These are phyloP conservation scores for Cryphonectria carpinicola DNA, from an alignment of 2,329 filamentous ascomycete species.

Conservation along the genomic window DNA sequence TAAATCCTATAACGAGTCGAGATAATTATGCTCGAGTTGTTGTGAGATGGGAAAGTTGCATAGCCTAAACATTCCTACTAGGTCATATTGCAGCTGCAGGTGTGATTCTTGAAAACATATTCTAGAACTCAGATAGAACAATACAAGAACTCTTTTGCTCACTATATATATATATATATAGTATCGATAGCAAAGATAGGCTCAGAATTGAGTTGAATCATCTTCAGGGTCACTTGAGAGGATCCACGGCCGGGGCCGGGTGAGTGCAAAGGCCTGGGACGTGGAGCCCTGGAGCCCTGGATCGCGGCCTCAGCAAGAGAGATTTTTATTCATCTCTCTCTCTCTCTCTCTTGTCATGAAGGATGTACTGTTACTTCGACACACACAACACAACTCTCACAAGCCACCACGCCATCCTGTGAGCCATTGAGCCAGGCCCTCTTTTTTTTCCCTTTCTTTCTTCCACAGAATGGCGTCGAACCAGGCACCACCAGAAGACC, in stretches of 20 bases:
- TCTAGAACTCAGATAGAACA: background rate
- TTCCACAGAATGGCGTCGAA: background rate
- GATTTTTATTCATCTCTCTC: no score
- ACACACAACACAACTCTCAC: background rate
- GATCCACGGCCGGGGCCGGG: background rate
- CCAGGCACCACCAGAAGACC: background rate
- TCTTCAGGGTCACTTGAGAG: background rate
- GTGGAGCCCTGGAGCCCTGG: background rate
- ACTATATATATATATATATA: background rate
- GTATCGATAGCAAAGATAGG: background rate
- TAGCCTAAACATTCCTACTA: no score
- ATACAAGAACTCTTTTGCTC: background rate
- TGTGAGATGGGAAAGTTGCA: background rate
- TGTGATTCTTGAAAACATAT: background rate
- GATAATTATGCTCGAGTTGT: background rate
- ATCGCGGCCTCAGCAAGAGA: background rate
- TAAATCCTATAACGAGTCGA: fast-evolving
- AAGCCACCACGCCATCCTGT: background rate
- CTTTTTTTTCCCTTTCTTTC: background rate
- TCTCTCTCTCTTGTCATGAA: background rate
- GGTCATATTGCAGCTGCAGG: background rate
- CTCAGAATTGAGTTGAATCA: background rate
- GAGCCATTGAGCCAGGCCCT: background rate
- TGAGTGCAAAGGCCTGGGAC: no score
- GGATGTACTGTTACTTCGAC: background rate